Conservation (phyloP, 2,329 filamentous ascomycete genomes). For the Penicillium sclerotiorum region DNA sequence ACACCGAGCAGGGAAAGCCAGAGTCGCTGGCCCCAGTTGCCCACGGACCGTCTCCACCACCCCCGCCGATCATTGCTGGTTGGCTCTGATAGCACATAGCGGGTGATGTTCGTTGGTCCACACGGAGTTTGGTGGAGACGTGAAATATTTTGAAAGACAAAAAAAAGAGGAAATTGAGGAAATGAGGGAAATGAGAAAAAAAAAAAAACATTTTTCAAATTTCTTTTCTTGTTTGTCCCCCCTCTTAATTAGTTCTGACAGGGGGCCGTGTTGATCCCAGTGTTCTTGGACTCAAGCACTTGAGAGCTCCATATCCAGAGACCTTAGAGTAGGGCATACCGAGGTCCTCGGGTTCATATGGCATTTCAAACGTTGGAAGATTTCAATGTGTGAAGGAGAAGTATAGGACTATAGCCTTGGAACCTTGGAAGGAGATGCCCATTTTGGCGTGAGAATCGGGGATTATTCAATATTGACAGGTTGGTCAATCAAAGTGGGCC, state of each 20-base stretch:
- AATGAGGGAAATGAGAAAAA: not conserved
- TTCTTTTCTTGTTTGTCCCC: not conserved
- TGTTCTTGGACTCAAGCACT: too few relatives aligned
- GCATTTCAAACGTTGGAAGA: too few relatives aligned
- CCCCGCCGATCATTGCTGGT: slow-evolving; percentile 9
- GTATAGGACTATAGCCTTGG: too few relatives aligned
- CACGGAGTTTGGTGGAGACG: slow-evolving; percentile 4
- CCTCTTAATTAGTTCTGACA: too few relatives aligned
- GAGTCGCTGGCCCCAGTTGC: not conserved
- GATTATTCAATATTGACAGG: slow-evolving; percentile 24
- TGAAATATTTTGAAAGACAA: too few relatives aligned
- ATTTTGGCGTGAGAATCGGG: slow-evolving; percentile 8
- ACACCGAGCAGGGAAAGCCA: not conserved
- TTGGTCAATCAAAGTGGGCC: slow-evolving; percentile 13
- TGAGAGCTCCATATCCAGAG: too few relatives aligned
- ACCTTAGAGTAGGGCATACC: too few relatives aligned
- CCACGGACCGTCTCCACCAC: slow-evolving; percentile 5
- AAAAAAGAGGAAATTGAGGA: not conserved
- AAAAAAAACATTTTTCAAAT: not conserved
- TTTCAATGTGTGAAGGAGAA: too few relatives aligned
- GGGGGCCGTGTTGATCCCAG: too few relatives aligned
- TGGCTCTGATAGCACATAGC: slow-evolving; percentile 5
- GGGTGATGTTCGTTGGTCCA: slow-evolving; percentile 6
- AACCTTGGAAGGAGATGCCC: too few relatives aligned
- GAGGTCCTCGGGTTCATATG: too few relatives aligned